Percentiles rank a stretch among this genome's conserved stretches.
Conservation (phyloP, 345 rosid genomes). For the Isatis tinctoria region DNA sequence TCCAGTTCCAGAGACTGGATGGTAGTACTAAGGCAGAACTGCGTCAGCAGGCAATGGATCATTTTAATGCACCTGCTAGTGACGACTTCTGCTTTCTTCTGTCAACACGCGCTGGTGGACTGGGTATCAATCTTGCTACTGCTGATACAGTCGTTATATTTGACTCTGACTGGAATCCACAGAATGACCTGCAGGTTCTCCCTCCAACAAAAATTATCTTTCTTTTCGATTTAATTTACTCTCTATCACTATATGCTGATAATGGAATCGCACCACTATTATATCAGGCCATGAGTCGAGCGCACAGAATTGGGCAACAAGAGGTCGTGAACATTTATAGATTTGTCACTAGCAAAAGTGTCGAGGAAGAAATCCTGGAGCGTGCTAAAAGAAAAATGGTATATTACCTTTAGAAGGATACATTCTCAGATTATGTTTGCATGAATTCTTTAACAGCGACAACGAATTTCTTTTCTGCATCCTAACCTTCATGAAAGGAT, state of each 20-base stretch:
- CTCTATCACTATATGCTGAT: constrained; percentile 1
- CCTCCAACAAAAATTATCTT: background rate
- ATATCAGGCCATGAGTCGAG: constrained; percentile 98
- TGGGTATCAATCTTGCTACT: constrained; percentile 97
- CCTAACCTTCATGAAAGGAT: constrained; percentile 2
- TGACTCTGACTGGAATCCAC: constrained; percentile 99
- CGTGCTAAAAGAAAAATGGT: constrained; percentile 99
- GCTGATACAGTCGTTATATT: constrained; percentile 98
- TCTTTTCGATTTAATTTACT: constrained; percentile 3
- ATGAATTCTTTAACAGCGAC: background rate
- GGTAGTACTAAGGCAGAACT: constrained; percentile 99
- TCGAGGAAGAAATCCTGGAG: constrained; percentile 98
- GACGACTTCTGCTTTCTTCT: constrained; percentile 99
- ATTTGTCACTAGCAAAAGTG: constrained; percentile 98
- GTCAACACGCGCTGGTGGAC: constrained; percentile 99
- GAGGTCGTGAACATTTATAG: constrained; percentile 97
- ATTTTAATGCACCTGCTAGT: constrained; percentile 97
- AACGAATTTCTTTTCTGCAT: constrained; percentile 5
- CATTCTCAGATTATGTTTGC: no score
- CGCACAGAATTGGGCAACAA: constrained; percentile 99
- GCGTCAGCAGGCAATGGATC: constrained; percentile 99
- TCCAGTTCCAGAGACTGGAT: constrained; percentile 98
- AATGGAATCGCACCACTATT: constrained; percentile 9
- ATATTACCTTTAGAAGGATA: constrained; percentile 4
- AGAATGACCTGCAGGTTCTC: constrained; percentile 92